Evolutionary conservation across 2,329 filamentous ascomycete genomes (phyloP), one percentile per base, ranked within the genome.

Genomic region (Fusarium sp.): DNA sequence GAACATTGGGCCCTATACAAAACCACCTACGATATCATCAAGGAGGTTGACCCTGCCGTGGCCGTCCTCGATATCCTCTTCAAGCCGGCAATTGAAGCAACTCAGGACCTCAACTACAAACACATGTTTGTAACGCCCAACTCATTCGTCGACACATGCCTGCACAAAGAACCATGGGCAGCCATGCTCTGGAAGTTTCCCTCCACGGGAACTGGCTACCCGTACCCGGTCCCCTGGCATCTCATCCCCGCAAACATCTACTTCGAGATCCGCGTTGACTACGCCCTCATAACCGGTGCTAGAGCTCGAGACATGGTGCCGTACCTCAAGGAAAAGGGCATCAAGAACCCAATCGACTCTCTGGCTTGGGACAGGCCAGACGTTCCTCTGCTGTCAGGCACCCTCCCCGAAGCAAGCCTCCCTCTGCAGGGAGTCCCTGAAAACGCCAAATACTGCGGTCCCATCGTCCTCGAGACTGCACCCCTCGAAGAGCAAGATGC

Each of bases 81-180:
- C 24, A 64, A 72, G 4, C 80, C 80, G 1, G 79, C 70, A 7
- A 66, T 79, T 13, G 77, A 81, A 37, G 76, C 73, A 2, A 67
- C 72, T 2, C 66, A 71, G 18, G 69, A 77, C n/a, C 60, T 68
- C n/a, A 71, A 75, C 39, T 65, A 78, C 41, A 81, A 18, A 71
- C 85, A 72, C 80, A 84, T 68, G 3, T 69, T 86, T 2, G 73
- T 88, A 20, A 83, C 83, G 37, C 86, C 86, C 6, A 88, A 86
- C 43, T 81, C 84, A 48, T 61, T 85, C 78, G 72, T 85, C 69
- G 81, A 87, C 76, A 78, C 82, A 73, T 75, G 85, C 66, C 39
- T 75, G 16, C 79, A 80, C 29, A 69, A 82, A 33, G 86, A 88
- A 67, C 83, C 84, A 4, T 76, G 82, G 63, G 77, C 76, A 3